A percentile compares a stretch with the other conserved stretches of the same genome.
These are phyloP conservation scores for Zygoascus flipseniorum DNA, from an alignment of 805 yeast genomes.

Conservation along the genomic window DNA sequence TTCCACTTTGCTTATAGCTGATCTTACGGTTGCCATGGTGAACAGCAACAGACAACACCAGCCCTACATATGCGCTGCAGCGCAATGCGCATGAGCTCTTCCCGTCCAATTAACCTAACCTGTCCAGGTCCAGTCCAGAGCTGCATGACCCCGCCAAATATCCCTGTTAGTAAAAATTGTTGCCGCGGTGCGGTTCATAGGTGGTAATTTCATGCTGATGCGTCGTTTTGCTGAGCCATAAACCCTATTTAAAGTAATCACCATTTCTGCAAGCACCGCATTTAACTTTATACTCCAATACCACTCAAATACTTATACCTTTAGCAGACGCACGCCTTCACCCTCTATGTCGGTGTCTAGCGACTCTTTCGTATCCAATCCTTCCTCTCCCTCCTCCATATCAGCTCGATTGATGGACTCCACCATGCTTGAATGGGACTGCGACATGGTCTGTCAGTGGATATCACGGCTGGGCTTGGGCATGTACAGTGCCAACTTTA, in stretches of 20 bases:
- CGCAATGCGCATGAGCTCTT: too few relatives aligned
- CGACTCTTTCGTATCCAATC: neutral
- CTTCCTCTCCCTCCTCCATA: neutral
- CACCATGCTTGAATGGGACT: constrained; percentile 18
- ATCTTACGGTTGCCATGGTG: too few relatives aligned
- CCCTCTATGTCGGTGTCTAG: neutral
- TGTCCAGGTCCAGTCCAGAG: too few relatives aligned
- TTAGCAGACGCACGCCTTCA: too few relatives aligned
- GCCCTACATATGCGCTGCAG: too few relatives aligned
- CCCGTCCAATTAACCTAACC: too few relatives aligned
- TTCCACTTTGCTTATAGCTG: too few relatives aligned
- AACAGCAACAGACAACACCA: too few relatives aligned
- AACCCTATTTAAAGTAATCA: neutral
- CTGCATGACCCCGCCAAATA: too few relatives aligned
- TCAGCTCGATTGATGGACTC: neutral
- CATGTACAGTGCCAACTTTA: constrained; percentile 14
- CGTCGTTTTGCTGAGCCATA: neutral
- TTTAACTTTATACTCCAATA: neutral
- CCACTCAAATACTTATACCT: neutral
- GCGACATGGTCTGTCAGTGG: constrained; percentile 17
- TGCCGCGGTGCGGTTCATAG: too few relatives aligned
- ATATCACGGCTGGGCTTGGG: constrained; percentile 15
- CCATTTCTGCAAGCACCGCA: neutral
- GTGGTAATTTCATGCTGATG: too few relatives aligned
- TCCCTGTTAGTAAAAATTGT: too few relatives aligned